Evolutionary conservation across 106 monocot species (phyloP).

Genomic region (Hemerocallis citrina): DNA sequence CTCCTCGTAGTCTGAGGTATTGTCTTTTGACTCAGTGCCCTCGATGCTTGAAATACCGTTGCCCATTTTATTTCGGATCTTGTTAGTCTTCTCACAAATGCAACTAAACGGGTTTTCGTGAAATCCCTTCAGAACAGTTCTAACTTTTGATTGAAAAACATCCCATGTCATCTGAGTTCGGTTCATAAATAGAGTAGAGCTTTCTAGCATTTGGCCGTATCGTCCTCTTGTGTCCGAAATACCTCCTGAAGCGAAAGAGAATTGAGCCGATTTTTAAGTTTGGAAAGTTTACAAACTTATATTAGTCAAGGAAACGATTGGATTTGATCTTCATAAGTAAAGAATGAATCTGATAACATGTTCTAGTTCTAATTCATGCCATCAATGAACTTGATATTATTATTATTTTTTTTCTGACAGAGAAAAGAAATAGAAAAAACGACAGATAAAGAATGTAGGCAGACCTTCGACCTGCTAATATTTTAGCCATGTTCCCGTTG

Average conservation of each 20-base stretch:
- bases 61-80: not conserved
- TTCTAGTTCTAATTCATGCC: not conserved
- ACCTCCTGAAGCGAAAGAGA: constrained; percentile 24
- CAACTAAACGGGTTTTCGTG: constrained; percentile 58
- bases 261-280: too few relatives aligned
- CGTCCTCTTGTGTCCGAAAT: constrained; percentile 61
- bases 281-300: too few relatives aligned
- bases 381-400: not conserved
- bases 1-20: constrained; percentile 16
- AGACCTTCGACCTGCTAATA: constrained; percentile 84
- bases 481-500: constrained; percentile 92
- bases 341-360: too few relatives aligned
- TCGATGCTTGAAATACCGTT: not conserved
- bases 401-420: not conserved
- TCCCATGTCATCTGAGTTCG: constrained; percentile 47
- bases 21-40: not conserved
- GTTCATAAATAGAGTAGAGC: constrained; percentile 35
- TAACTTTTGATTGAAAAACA: constrained; percentile 34
- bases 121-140: constrained; percentile 47
- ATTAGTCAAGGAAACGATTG: not conserved
- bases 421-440: too few relatives aligned
- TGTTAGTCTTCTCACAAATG: constrained; percentile 17
- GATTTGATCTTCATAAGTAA: too few relatives aligned
- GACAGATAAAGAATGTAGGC: too few relatives aligned
- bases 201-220: constrained; percentile 55